phyloP scores from a whole-genome alignment of 2,329 filamentous ascomycete species.

The Iodosphaeria phyllophila region DNA sequence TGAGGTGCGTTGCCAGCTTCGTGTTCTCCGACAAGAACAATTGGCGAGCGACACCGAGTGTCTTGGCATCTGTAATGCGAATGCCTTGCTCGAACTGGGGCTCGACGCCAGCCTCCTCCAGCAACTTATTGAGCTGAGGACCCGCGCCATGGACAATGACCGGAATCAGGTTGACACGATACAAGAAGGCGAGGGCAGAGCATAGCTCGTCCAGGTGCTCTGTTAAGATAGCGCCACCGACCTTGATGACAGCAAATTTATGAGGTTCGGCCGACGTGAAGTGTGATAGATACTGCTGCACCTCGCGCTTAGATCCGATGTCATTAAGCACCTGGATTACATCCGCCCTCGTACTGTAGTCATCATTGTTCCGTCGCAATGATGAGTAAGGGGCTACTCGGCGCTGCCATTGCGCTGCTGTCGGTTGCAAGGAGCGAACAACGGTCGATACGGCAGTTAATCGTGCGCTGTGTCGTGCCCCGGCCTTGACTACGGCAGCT shows the following conservation, averaged over 20 bases:
- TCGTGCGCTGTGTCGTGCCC: too few relatives aligned
- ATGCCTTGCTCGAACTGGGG: conserved; percentile 95
- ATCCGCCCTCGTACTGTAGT: conserved; percentile 54
- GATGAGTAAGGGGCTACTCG: conserved; percentile 14
- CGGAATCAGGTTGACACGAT: conserved; percentile 86
- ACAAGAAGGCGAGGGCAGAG: conserved; percentile 74
- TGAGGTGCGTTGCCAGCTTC: conserved; percentile 75
- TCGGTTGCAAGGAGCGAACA: too few relatives aligned
- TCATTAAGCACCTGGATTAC: conserved; percentile 86
- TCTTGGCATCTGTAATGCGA: conserved; percentile 88
- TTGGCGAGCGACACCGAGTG: conserved; percentile 73
- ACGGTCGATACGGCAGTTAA: too few relatives aligned
- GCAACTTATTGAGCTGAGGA: conserved; percentile 80
- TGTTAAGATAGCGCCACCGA: conserved; percentile 87
- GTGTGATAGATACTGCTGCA: conserved; percentile 92
- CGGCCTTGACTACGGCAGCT: too few relatives aligned
- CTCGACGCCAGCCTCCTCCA: conserved; percentile 81
- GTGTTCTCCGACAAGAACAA: conserved; percentile 92
- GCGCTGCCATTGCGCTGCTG: too few relatives aligned
- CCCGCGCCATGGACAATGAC: conserved; percentile 92
- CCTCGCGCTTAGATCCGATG: conserved; percentile 89
- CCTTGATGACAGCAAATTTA: conserved; percentile 97
- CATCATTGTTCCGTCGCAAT: conserved; percentile 13
- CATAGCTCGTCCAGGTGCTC: conserved; percentile 87
- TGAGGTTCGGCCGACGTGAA: conserved; percentile 94